Conservation (phyloP, 2,329 filamentous ascomycete genomes). For the Cephalotrichum gorgonifer region DNA sequence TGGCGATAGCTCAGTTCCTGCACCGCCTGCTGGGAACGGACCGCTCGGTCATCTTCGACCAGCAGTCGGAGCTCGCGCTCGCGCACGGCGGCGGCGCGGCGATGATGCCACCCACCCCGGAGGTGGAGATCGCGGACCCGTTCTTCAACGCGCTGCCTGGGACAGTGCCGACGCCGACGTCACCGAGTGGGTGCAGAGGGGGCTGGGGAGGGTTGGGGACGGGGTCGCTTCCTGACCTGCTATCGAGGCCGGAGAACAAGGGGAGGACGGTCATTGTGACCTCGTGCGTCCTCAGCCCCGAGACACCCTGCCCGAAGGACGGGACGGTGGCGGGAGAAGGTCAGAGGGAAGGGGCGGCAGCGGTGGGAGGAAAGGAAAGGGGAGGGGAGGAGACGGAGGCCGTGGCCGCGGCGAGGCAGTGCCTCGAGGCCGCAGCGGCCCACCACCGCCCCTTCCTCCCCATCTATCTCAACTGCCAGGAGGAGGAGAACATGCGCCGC, state of each 20-base stretch:
- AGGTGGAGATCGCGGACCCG: neutral
- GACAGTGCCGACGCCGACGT: conserved; percentile 10
- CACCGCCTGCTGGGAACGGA: conserved; percentile 12
- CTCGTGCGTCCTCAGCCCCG: neutral
- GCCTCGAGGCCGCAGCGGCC: conserved; percentile 11
- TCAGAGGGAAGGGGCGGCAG: neutral
- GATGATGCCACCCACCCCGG: neutral
- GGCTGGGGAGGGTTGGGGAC: neutral
- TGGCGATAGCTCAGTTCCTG: conserved; percentile 18
- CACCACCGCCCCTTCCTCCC: conserved; percentile 15
- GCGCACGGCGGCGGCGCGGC: neutral
- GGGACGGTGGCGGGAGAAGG: neutral
- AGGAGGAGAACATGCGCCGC: conserved; percentile 16
- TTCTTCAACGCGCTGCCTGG: conserved; percentile 11
- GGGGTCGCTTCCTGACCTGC: neutral
- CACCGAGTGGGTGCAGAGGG: conserved; percentile 4
- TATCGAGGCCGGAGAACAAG: neutral
- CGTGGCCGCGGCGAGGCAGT: conserved; percentile 9
- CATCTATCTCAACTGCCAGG: conserved; percentile 15
- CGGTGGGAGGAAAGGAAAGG: neutral
- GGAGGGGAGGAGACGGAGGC: neutral
- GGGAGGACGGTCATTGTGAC: conserved; percentile 5
- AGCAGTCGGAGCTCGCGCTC: conserved; percentile 16
- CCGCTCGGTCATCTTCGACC: conserved; percentile 15
- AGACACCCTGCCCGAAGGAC: neutral